These are phyloP conservation scores for Oryza nivara DNA, from an alignment of 176 grass and related monocot genomes.

Conservation along the genomic window DNA sequence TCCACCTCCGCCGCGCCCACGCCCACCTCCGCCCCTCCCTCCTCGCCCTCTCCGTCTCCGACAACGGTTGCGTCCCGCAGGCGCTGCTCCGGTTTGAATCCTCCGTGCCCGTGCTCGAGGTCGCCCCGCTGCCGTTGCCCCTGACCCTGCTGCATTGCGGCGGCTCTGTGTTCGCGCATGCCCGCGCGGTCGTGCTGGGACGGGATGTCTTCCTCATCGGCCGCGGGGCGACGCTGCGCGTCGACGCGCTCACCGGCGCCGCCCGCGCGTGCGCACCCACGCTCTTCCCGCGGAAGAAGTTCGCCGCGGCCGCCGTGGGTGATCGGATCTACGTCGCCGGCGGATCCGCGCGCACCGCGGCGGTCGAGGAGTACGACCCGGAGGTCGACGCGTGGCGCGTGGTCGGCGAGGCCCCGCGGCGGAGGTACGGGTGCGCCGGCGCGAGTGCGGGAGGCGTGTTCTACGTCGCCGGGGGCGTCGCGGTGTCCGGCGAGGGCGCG, in stretches of 20 bases:
- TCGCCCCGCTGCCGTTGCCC: conserved; percentile 44
- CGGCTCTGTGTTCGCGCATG: conserved; percentile 54
- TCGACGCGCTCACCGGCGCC: conserved; percentile 69
- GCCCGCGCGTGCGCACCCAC: conserved; percentile 57
- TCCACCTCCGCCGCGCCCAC: conserved; percentile 59
- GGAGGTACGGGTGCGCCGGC: conserved; percentile 80
- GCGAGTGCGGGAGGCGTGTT: conserved; percentile 62
- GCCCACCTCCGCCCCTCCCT: conserved; percentile 61
- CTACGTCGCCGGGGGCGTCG: conserved; percentile 77
- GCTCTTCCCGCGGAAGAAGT: conserved; percentile 70
- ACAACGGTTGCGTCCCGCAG: conserved; percentile 26
- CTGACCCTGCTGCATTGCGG: conserved; percentile 21
- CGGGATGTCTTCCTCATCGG: conserved; percentile 66
- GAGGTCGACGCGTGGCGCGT: conserved; percentile 62
- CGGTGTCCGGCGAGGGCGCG: conserved; percentile 41
- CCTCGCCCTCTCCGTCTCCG: conserved; percentile 51
- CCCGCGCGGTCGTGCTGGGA: conserved; percentile 56
- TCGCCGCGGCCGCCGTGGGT: conserved; percentile 58
- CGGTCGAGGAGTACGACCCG: conserved; percentile 93
- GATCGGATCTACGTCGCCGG: conserved; percentile 78
- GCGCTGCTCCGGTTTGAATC: conserved; percentile 42
- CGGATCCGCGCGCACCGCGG: conserved; percentile 59
- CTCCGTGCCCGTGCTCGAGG: background rate
- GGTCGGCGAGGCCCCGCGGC: conserved; percentile 57
- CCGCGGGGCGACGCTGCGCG: conserved; percentile 52